phyloP scores from a whole-genome alignment of 139 green algal genomes.

The Parachlorella kessleri region DNA sequence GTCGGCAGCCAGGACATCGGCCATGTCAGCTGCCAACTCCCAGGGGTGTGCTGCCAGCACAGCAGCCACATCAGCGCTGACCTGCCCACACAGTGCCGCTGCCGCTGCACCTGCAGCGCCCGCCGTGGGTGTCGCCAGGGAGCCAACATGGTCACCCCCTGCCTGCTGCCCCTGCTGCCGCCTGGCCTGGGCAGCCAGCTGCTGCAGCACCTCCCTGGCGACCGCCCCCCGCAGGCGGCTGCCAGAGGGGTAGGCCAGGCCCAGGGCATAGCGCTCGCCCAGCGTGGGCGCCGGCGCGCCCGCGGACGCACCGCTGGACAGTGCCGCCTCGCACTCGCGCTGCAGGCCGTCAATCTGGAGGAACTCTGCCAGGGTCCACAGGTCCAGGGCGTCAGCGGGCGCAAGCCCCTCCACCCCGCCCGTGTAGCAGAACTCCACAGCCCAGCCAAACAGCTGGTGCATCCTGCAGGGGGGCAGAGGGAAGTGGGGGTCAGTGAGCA shows the following conservation, averaged over 20 bases:
- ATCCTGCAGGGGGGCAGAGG: too few species aligned
- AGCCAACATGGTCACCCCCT: too few species aligned
- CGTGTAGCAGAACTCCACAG: slow-evolving; percentile 21
- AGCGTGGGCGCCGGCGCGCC: too few species aligned
- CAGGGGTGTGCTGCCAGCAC: background rate
- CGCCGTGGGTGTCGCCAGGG: too few species aligned
- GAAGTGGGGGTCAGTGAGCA: too few species aligned
- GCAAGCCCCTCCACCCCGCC: background rate
- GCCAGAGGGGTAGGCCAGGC: background rate
- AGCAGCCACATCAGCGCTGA: background rate
- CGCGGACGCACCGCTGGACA: background rate
- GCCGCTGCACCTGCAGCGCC: too few species aligned
- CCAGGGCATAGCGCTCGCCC: background rate
- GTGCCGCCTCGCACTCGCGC: slow-evolving; percentile 7
- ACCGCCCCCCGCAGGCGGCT: background rate
- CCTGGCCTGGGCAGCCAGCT: too few species aligned
- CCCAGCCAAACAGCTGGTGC: slow-evolving; percentile 2
- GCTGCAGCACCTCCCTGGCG: background rate
- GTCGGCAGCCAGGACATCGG: background rate
- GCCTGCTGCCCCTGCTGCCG: too few species aligned
- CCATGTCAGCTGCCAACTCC: background rate
- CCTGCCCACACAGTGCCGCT: too few species aligned
- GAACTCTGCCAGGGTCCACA: slow-evolving; percentile 30
- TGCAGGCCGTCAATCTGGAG: slow-evolving; percentile 27
- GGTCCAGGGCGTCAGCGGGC: slow-evolving; percentile 1